Base-by-base conservation (phyloP, 805 yeast genomes). In the Kluyveromyces aestuarii region DNA sequence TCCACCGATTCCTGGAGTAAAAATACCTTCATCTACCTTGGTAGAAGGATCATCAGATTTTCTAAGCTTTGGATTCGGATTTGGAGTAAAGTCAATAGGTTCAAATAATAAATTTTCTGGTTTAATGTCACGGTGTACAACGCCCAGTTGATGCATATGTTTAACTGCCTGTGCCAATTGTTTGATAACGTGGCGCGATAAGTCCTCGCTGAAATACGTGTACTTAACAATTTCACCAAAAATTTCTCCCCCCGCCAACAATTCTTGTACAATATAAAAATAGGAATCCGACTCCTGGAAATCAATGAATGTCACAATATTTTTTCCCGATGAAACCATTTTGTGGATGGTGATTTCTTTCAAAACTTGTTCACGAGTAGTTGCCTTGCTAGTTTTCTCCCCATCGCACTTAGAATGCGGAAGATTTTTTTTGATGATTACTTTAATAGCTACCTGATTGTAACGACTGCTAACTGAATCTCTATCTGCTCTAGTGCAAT, bases 11-110 rank as follows among this genome's bases (percentile, higher is more conserved):
- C 86, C 86, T 5, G 84, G 82, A 9, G 66, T 67, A 57, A 90
- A 93, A 52, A 75, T 79, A 47, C 99, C 99, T 70, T 93, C 99
- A 62, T 91, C 97, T 13, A 72, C 69, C 63, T 93, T 86, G 13
- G 79, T 61, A 37, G 76, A 71, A 36, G 73, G 73, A 62, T 86
- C 93, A 64, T 86, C 95, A 11, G 84, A 77, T 54, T 71, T 74
- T 47, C 91, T 70, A 36, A 77, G 70, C 48, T 65, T 68, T 8
- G 53, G 54, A 10, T 55, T 47, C n/a, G 52, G 46, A 2, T 62
- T 56, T 11, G 86, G 81, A 3, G 70, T 63, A 44, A 71, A 67
- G 5, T 73, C 79, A 48, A 83, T 80, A 11, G 84, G 82, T 48
- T 75, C 75, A 63, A 74, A 86, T 37, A 86, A 69, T 42, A 86